Evolutionary conservation across 805 yeast genomes (phyloP).

Genomic region (Pichia heedii): DNA sequence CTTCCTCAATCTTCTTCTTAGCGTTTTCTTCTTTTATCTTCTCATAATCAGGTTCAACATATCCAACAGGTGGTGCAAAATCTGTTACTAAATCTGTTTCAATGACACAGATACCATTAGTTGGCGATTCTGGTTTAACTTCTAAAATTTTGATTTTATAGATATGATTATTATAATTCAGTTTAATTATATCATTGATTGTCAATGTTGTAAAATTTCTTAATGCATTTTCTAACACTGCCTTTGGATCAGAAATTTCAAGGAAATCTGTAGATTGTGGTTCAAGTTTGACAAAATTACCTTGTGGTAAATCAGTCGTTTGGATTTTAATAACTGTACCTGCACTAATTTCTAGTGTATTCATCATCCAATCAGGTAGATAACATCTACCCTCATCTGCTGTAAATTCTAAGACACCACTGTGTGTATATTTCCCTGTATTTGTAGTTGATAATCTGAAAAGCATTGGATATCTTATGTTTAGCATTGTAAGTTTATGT

Average conservation of each 20-base stretch:
- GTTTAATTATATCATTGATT: constrained; percentile 73
- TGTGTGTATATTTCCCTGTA: constrained; percentile 54
- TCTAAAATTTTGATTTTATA: constrained; percentile 81
- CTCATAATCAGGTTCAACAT: constrained; percentile 78
- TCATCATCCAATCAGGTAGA: constrained; percentile 95
- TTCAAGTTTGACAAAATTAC: constrained; percentile 83
- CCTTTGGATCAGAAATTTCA: constrained; percentile 92
- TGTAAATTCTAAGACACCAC: constrained; percentile 91
- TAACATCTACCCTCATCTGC: constrained; percentile 97
- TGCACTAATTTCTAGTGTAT: constrained; percentile 57
- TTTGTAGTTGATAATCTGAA: constrained; percentile 69
- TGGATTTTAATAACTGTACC: constrained; percentile 75
- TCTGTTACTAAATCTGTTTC: constrained; percentile 97
- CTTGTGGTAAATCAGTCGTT: constrained; percentile 74
- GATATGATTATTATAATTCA: constrained; percentile 69
- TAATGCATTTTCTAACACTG: constrained; percentile 87
- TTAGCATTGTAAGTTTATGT: constrained; percentile 78
- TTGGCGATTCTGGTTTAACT: constrained; percentile 63
- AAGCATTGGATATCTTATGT: constrained; percentile 93
- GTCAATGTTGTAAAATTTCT: constrained; percentile 85
- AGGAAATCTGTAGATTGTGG: constrained; percentile 92
- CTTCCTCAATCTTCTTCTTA: constrained; percentile 28
- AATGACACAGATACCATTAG: constrained; percentile 78
- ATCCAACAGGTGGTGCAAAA: constrained; percentile 98
- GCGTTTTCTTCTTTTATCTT: constrained; percentile 32